Conservation (phyloP, 139 green algal genomes). For the Picochlorum sp. region DNA sequence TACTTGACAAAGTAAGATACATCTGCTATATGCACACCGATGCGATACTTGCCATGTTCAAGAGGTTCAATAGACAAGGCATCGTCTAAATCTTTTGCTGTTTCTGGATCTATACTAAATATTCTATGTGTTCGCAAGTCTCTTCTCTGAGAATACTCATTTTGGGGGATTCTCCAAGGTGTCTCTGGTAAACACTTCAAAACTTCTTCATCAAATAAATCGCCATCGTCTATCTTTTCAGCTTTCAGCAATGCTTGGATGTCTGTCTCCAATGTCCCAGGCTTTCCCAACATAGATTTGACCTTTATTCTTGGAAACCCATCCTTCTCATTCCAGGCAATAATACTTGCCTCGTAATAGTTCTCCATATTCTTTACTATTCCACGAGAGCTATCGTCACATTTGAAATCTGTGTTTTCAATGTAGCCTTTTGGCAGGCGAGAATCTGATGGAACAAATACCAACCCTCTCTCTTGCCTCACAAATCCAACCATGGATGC, state of each 20-base stretch:
- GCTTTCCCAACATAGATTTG: slow-evolving; percentile 43
- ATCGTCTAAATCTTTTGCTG: slow-evolving; percentile 77
- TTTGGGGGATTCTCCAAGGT: slow-evolving; percentile 59
- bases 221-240: slow-evolving; percentile 21
- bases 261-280: slow-evolving; percentile 27
- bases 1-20: slow-evolving; percentile 68
- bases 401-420: slow-evolving; percentile 1
- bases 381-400: slow-evolving; percentile 1
- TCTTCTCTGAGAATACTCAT: slow-evolving; percentile 48
- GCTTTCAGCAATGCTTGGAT: slow-evolving; percentile 19
- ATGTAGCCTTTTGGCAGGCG: slow-evolving; percentile 56
- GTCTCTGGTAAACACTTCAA: slow-evolving; percentile 72
- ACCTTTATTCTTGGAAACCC: slow-evolving; percentile 31
- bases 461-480: slow-evolving; percentile 13
- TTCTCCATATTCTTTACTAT: slow-evolving; percentile 2
- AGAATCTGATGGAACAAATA: slow-evolving; percentile 38
- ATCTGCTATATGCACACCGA: slow-evolving; percentile 90
- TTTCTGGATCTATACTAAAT: slow-evolving; percentile 79
- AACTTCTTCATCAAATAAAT: slow-evolving; percentile 19
- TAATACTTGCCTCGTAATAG: slow-evolving; percentile 28
- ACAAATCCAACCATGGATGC: slow-evolving; percentile 60
- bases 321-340: slow-evolving; percentile 19
- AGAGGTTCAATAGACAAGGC: slow-evolving; percentile 58
- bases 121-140: slow-evolving; percentile 68
- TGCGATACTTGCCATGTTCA: slow-evolving; percentile 22